phyloP scores from a whole-genome alignment of 2,329 filamentous ascomycete species.

The Metarhizium album region DNA sequence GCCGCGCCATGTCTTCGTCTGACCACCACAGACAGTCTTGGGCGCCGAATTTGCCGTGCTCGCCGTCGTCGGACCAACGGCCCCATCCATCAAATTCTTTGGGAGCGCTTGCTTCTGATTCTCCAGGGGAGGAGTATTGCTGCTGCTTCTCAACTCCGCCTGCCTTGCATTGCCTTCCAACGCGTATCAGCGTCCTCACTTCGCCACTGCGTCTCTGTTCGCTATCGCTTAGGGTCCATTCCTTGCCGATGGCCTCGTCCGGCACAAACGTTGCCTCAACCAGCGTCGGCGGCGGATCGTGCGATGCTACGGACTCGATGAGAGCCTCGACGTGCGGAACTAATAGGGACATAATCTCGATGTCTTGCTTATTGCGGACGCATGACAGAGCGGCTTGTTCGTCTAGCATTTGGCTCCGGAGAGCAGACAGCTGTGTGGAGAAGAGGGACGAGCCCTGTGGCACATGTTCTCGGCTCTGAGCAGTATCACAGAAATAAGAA shows the following conservation, averaged over 20 bases:
- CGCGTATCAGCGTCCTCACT: conserved; percentile 21
- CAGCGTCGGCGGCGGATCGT: conserved; percentile 19
- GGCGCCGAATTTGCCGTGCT: neutral
- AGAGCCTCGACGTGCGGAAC: conserved; percentile 31
- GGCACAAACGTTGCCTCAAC: conserved; percentile 37
- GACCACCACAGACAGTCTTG: conserved; percentile 31
- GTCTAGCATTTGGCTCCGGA: conserved; percentile 27
- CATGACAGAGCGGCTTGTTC: conserved; percentile 22
- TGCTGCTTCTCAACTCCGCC: neutral
- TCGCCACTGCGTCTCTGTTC: conserved; percentile 19
- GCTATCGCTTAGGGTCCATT: conserved; percentile 25
- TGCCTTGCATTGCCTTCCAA: conserved; percentile 13
- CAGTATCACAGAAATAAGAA: neutral
- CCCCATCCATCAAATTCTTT: neutral
- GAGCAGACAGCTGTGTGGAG: conserved; percentile 22
- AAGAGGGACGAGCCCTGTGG: conserved; percentile 16
- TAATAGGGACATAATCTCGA: conserved; percentile 27
- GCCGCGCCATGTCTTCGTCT: conserved; percentile 33
- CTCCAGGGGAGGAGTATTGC: neutral
- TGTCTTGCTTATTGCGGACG: conserved; percentile 26
- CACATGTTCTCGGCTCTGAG: neutral
- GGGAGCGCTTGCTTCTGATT: neutral
- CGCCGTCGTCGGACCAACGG: conserved; percentile 16
- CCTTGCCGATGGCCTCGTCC: conserved; percentile 23
- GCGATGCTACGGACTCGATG: conserved; percentile 25